A percentile compares a stretch with the other conserved stretches of the same genome.
phyloP scores from a whole-genome alignment of 257 asterid genomes.

The Datura wrightii region DNA sequence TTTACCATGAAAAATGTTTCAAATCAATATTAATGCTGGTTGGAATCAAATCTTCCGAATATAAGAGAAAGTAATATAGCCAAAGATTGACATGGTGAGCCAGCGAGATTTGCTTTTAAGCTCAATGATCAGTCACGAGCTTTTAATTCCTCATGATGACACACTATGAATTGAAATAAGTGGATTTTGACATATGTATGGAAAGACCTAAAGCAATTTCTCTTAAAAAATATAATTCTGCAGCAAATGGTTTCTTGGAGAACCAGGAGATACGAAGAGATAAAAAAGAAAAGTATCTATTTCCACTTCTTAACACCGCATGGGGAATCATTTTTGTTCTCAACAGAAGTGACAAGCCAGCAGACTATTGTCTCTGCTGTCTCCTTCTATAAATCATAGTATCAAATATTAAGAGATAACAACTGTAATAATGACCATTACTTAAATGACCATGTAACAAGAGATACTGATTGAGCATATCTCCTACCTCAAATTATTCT shows the following conservation, averaged over 20 bases:
- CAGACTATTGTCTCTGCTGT: conserved; percentile 5
- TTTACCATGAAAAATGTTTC: conserved; percentile 11
- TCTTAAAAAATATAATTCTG: background rate
- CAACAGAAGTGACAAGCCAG: background rate
- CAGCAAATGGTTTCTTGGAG: background rate
- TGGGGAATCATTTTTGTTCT: conserved; percentile 17
- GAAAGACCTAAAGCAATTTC: background rate
- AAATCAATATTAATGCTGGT: background rate
- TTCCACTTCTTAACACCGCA: background rate
- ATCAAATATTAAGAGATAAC: background rate
- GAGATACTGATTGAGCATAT: conserved; percentile 14
- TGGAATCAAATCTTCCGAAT: background rate
- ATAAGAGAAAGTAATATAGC: background rate
- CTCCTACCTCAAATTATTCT: conserved; percentile 16
- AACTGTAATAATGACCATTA: conserved; percentile 10
- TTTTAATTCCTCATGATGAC: conserved; percentile 17
- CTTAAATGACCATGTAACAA: conserved; percentile 18
- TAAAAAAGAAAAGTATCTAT: background rate
- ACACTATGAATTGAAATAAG: background rate
- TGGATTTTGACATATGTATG: background rate
- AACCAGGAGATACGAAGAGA: background rate
- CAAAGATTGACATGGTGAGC: conserved; percentile 19
- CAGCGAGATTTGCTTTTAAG: background rate
- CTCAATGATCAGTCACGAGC: background rate
- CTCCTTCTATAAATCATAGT: conserved; percentile 12